These are phyloP conservation scores for Metschnikowia gruessii DNA, from an alignment of 805 yeast species.

Conservation along the genomic window DNA sequence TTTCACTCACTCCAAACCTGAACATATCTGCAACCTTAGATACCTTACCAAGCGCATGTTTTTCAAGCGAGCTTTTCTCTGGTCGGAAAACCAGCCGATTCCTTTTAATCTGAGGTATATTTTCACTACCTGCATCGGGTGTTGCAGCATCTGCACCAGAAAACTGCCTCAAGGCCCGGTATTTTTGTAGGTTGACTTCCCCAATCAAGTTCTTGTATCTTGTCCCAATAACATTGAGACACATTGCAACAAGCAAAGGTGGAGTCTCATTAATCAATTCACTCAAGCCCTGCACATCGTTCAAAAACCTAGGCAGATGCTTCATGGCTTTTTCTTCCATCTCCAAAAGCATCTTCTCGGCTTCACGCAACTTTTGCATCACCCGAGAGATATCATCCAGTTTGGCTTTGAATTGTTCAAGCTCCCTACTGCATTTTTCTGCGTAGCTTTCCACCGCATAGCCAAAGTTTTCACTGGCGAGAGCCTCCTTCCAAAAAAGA, in stretches of 20 bases:
- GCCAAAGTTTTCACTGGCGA: constrained; percentile 6
- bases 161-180: neutral
- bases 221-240: neutral
- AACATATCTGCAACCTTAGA: constrained; percentile 4
- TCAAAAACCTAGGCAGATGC: neutral
- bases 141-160: neutral
- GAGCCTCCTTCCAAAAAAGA: constrained; percentile 3
- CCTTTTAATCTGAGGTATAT: neutral
- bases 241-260: constrained; percentile 3
- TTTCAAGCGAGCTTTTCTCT: neutral
- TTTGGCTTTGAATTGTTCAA: neutral
- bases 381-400: neutral
- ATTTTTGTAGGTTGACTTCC: constrained; percentile 5
- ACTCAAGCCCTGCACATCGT: neutral
- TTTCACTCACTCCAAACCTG: neutral
- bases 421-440: constrained; percentile 10
- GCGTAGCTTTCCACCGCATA: constrained; percentile 12
- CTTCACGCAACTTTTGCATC: neutral
- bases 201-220: constrained; percentile 5
- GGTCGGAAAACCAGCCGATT: neutral
- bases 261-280: neutral
- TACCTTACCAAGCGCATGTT: neutral
- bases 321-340: neutral
- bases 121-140: neutral
- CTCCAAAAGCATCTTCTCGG: constrained; percentile 2